phyloP scores from a whole-genome alignment of 2,329 filamentous ascomycete genomes.

The Leptographium wingfieldii region DNA sequence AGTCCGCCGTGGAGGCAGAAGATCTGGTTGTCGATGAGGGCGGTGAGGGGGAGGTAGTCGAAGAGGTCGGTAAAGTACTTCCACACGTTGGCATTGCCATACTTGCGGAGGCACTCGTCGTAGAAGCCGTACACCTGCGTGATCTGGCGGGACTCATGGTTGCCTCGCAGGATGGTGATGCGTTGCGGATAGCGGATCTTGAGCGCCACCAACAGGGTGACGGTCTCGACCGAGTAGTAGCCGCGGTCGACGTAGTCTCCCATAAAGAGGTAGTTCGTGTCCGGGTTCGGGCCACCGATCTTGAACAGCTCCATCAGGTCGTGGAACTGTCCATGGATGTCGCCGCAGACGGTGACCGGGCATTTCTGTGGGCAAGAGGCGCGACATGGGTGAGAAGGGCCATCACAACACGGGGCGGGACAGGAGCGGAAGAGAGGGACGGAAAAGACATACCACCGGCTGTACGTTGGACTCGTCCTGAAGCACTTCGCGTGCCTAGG shows the following conservation, averaged over 20 bases:
- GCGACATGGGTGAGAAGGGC: background rate
- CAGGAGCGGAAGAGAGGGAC: background rate
- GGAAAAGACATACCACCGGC: conserved; percentile 65
- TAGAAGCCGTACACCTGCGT: conserved; percentile 99
- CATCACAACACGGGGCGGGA: no score
- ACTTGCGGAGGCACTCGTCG: conserved; percentile 96
- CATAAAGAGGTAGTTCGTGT: conserved; percentile 99
- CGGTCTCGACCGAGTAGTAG: conserved; percentile 97
- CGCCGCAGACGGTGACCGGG: conserved; percentile 94
- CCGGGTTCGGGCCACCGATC: conserved; percentile 93
- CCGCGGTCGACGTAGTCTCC: conserved; percentile 98
- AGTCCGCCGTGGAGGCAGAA: conserved; percentile 97
- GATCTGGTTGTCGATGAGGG: conserved; percentile 97
- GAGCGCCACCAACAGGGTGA: conserved; percentile 87
- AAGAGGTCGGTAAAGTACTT: conserved; percentile 99
- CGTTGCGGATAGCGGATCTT: conserved; percentile 97
- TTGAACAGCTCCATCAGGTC: conserved; percentile 99
- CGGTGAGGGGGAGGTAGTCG: conserved; percentile 93
- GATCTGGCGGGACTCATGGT: conserved; percentile 98
- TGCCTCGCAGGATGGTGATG: conserved; percentile 96
- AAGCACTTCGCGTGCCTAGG: conserved; percentile 82
- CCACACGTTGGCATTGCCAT: conserved; percentile 98
- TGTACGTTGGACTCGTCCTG: conserved; percentile 98
- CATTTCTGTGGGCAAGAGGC: conserved; percentile 56
- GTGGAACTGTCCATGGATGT: conserved; percentile 98